Base-by-base conservation (phyloP, 495 filamentous ascomycete genomes). In the Penicillium soppii region DNA sequence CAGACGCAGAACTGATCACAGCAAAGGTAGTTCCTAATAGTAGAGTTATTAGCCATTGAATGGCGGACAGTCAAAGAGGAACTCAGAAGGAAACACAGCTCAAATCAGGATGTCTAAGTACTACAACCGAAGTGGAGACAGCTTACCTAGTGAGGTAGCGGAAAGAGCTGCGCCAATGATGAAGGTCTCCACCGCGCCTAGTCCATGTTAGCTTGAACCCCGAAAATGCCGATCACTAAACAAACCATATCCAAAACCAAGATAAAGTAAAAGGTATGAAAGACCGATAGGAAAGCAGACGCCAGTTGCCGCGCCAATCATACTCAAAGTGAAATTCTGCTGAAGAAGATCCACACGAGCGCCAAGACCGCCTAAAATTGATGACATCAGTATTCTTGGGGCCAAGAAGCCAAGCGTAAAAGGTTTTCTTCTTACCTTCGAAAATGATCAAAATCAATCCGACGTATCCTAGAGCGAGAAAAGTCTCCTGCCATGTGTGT, bases 371-470 rank as follows among this genome's bases (percentile, higher is more conserved):
- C 67, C 67, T 70, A 45, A 38, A 41, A 43, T 35, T n/a, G n/a
- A 54, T 50, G 53, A 53, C 51, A 52, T 49, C 53, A 54, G 46
- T 35, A 32, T 10, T 13, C 10, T 4, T 13, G 1, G 8, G 4
- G 9, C 39, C 30, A 32, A 49, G 21, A 36, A 52, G 20, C 20
- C 26, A 35, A 43, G 27, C 33, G 21, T 7, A 44, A 57, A 39
- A 33, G 1, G 13, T 20, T 43, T 12, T 16, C 33, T 23, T n/a
- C 23, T 19, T 39, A 70, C 67, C 67, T 52, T 70, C 62, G 30
- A 70, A 70, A 33, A 70, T 70, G 35, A 70, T 70, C 29, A 70
- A 27, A 41, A 70, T 68, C 51, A 68, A 44, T 10, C 67, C 67
- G n/a, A 70, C 54, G 59, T 70, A 70, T 41, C 67, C 67, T 8